Conservation (phyloP, 306 rosid genomes). For the Comarum palustre region DNA sequence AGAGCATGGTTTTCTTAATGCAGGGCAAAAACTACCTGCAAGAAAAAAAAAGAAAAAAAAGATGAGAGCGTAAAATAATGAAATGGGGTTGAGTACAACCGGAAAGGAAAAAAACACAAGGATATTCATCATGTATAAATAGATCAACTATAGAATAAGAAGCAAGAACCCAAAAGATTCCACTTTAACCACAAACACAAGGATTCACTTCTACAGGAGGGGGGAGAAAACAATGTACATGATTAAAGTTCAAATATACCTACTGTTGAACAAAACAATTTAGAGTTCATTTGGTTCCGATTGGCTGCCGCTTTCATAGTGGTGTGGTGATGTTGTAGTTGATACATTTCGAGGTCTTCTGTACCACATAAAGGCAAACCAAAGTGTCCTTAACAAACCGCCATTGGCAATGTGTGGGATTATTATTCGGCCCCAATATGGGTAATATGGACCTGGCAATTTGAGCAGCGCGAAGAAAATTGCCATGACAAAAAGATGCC, state of each 20-base stretch:
- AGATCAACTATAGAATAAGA: background rate
- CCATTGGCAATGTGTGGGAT: constrained; percentile 77
- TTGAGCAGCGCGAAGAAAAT: constrained; percentile 74
- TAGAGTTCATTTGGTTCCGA: constrained; percentile 19
- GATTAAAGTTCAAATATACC: constrained; percentile 24
- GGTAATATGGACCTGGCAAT: constrained; percentile 83
- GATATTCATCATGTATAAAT: background rate
- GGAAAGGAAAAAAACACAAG: background rate
- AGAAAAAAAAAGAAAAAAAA: too few species aligned
- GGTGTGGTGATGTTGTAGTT: background rate
- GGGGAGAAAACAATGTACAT: background rate
- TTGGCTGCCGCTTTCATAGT: constrained; percentile 18
- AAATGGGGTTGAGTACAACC: background rate
- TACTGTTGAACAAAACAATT: constrained; percentile 16
- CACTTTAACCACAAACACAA: background rate
- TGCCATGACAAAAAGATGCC: constrained; percentile 80
- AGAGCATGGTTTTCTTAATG: background rate
- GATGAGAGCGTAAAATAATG: background rate
- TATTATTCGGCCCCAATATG: constrained; percentile 81
- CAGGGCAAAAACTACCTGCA: too few species aligned
- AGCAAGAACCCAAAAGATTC: background rate
- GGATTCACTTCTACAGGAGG: background rate
- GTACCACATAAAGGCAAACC: constrained; percentile 38
- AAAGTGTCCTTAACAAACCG: constrained; percentile 34
- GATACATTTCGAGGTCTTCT: constrained; percentile 31